phyloP scores from a whole-genome alignment of 2,329 filamentous ascomycete genomes.

The Rugonectria rugulosa region DNA sequence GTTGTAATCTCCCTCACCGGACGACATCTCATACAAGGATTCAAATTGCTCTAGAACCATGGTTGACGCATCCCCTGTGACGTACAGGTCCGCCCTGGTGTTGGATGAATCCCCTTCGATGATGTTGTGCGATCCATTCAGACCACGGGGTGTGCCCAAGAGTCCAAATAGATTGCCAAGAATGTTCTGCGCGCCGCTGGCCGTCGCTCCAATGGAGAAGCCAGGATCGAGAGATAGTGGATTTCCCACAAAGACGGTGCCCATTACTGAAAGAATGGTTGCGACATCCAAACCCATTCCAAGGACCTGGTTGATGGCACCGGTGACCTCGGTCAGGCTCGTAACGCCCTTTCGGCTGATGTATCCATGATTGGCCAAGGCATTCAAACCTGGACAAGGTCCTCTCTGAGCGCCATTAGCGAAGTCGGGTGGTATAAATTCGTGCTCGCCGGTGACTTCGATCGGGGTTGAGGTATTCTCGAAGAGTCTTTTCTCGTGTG shows the following conservation, averaged over 20 bases:
- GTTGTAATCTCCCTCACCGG: constrained; percentile 27
- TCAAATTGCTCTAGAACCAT: constrained; percentile 58
- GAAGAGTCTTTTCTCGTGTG: constrained; percentile 28
- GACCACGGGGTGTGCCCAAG: constrained; percentile 49
- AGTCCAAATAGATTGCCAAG: constrained; percentile 52
- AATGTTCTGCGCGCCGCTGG: constrained; percentile 48
- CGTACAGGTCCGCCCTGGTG: constrained; percentile 59
- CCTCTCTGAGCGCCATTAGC: constrained; percentile 37
- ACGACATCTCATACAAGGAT: constrained; percentile 21
- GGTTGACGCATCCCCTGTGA: constrained; percentile 56
- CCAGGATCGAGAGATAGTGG: constrained; percentile 56
- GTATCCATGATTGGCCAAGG: constrained; percentile 48
- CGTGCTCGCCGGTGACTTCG: constrained; percentile 31
- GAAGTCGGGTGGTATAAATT: constrained; percentile 38
- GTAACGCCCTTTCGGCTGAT: constrained; percentile 29
- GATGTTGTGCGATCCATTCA: constrained; percentile 61
- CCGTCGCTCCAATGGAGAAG: constrained; percentile 59
- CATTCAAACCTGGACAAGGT: constrained; percentile 47
- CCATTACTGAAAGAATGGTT: constrained; percentile 52
- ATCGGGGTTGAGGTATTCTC: constrained; percentile 29
- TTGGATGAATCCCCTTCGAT: constrained; percentile 61
- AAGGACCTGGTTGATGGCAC: constrained; percentile 43
- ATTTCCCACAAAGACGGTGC: constrained; percentile 58
- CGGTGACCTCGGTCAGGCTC: constrained; percentile 22
- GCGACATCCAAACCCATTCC: constrained; percentile 56